These are phyloP conservation scores for Spiraea crenata DNA, from an alignment of 331 rosid genomes.

Conservation along the genomic window DNA sequence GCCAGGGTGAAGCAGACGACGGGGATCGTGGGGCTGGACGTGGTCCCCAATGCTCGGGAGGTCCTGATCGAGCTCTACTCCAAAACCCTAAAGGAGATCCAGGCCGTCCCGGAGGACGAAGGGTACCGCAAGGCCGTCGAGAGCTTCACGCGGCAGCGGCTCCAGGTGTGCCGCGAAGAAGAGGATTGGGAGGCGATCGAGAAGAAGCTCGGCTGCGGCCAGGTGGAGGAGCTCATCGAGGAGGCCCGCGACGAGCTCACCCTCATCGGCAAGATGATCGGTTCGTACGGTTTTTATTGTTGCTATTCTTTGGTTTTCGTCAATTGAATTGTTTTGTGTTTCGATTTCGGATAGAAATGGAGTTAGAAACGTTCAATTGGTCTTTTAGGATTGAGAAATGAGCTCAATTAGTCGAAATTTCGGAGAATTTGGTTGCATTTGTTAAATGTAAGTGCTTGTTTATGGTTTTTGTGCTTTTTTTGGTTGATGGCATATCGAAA, in stretches of 20 bases:
- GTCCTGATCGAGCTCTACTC: conserved; percentile 64
- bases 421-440: neutral
- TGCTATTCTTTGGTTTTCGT: neutral
- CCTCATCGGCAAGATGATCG: conserved; percentile 70
- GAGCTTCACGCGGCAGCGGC: conserved; percentile 67
- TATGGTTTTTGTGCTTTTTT: neutral
- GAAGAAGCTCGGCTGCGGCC: conserved; percentile 72
- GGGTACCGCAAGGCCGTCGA: conserved; percentile 91
- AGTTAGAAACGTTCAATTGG: neutral
- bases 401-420: neutral
- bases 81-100: conserved; percentile 82
- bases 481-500: conserved; percentile 12
- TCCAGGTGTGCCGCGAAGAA: conserved; percentile 68
- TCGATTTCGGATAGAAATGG: neutral
- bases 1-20: conserved; percentile 82
- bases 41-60: conserved; percentile 81
- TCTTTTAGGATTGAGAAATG: neutral
- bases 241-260: conserved; percentile 87
- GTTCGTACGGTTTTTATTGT: conserved; percentile 22
- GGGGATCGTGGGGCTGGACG: conserved; percentile 83
- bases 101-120: conserved; percentile 82
- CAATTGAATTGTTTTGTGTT: neutral
- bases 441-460: neutral
- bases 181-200: conserved; percentile 79
- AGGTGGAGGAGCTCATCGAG: conserved; percentile 92